Evolutionary conservation across 441 rosid species (phyloP).

Genomic region (Brassica hybrid): DNA sequence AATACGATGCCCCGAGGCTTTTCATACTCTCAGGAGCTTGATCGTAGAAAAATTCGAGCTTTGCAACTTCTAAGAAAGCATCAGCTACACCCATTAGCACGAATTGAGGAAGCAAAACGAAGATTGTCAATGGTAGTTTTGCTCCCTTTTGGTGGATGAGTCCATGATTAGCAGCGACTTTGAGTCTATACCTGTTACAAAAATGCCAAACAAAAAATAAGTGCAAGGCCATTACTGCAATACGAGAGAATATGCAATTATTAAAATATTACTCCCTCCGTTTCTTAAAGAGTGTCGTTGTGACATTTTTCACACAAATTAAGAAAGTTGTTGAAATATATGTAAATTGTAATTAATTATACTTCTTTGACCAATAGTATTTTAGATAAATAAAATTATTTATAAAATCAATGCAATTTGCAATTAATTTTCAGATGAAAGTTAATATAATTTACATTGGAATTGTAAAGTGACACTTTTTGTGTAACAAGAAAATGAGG

Average conservation of each 20-base stretch:
- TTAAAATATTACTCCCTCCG: too few species aligned
- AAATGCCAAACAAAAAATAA: not conserved
- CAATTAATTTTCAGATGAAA: too few species aligned
- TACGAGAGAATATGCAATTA: not conserved
- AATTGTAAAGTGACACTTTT: too few species aligned
- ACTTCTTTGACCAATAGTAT: too few species aligned
- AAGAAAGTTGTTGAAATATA: too few species aligned
- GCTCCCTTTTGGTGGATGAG: conserved; percentile 53
- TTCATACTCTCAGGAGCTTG: conserved; percentile 89
- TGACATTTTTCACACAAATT: too few species aligned
- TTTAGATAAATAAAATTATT: too few species aligned
- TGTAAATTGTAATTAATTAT: too few species aligned
- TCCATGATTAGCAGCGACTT: conserved; percentile 48
- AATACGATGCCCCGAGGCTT: conserved; percentile 83
- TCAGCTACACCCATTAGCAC: conserved; percentile 73
- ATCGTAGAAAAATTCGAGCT: conserved; percentile 85
- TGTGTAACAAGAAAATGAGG: too few species aligned
- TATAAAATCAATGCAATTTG: too few species aligned
- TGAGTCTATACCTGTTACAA: conserved; percentile 56
- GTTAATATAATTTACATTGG: too few species aligned
- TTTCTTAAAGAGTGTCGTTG: too few species aligned
- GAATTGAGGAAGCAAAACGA: conserved; percentile 77
- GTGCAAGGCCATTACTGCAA: not conserved
- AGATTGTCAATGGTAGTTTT: conserved; percentile 67
- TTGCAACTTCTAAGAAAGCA: conserved; percentile 71